Evolutionary conservation across 441 rosid species (phyloP).

Genomic region (Cnidoscolus chayamansa): DNA sequence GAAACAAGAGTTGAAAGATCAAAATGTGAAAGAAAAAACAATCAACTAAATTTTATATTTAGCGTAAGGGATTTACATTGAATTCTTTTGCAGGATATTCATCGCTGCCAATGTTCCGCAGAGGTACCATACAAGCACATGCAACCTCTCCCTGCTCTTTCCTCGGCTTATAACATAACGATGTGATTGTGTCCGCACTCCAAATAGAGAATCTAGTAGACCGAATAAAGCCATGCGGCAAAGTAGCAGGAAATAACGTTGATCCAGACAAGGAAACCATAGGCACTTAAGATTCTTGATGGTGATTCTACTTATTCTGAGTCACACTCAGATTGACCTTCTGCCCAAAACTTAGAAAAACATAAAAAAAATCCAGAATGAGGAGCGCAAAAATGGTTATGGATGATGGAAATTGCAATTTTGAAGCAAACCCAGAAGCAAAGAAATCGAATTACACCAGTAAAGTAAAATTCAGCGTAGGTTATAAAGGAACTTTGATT

Average conservation of each 20-base stretch:
- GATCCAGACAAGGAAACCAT: conserved; percentile 38
- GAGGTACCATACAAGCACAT: conserved; percentile 58
- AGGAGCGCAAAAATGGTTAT: background rate
- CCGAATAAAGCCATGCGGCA: conserved; percentile 20
- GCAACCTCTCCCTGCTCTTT: conserved; percentile 23
- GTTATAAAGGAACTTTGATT: background rate
- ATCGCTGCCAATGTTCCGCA: conserved; percentile 41
- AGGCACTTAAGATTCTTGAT: background rate
- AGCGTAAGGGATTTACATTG: conserved; percentile 36
- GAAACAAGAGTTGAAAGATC: background rate
- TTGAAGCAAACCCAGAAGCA: conserved; percentile 16
- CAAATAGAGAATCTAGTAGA: conserved; percentile 20
- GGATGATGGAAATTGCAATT: background rate
- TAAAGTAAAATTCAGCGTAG: background rate
- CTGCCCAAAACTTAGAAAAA: background rate
- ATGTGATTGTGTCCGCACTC: conserved; percentile 21
- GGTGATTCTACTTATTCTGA: background rate
- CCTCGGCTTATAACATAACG: conserved; percentile 13
- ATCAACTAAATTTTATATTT: too few species aligned
- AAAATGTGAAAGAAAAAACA: background rate
- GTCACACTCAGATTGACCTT: conserved; percentile 5
- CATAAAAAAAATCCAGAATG: background rate
- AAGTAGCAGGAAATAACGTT: conserved; percentile 25
- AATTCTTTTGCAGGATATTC: conserved; percentile 42
- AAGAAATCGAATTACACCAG: conserved; percentile 6